phyloP scores from a whole-genome alignment of 768 basidiomycete species.

The Podaxis rugospora region DNA sequence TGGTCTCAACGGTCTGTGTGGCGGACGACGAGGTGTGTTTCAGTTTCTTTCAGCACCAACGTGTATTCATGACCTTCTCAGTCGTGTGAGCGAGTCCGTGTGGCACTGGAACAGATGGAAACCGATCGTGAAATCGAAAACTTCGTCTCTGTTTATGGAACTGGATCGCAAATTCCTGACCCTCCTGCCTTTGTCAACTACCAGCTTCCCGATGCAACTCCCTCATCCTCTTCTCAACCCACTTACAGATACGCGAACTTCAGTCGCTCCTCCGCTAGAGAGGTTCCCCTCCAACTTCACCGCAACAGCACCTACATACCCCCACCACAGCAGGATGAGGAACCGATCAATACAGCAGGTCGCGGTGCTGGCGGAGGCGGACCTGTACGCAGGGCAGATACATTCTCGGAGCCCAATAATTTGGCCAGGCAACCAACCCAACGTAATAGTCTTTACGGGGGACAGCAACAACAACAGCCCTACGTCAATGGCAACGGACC shows the following conservation, averaged over 20 bases:
- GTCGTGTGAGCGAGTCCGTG: constrained; percentile 89
- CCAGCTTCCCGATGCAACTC: constrained; percentile 58
- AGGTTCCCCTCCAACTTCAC: constrained; percentile 19
- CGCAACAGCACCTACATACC: constrained; percentile 13
- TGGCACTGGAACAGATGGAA: constrained; percentile 86
- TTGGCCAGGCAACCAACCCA: constrained; percentile 31
- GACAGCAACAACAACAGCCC: constrained; percentile 18
- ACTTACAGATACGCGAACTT: constrained; percentile 58
- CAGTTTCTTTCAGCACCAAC: background rate
- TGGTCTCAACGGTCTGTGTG: constrained; percentile 93
- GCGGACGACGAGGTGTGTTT: constrained; percentile 84
- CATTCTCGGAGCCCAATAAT: constrained; percentile 22
- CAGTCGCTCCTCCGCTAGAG: constrained; percentile 37
- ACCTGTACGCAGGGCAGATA: constrained; percentile 29
- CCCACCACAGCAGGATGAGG: constrained; percentile 35
- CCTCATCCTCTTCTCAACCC: constrained; percentile 52
- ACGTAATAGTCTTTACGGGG: constrained; percentile 15
- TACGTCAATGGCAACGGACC: constrained; percentile 26
- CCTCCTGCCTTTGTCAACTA: constrained; percentile 86
- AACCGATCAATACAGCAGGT: constrained; percentile 57
- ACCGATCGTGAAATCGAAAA: constrained; percentile 83
- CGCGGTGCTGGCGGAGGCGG: constrained; percentile 60
- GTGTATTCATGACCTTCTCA: constrained; percentile 24
- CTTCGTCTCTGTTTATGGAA: constrained; percentile 87
- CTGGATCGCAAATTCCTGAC: constrained; percentile 84